These are phyloP conservation scores for Psilocybe azurescens DNA, from an alignment of 768 basidiomycete genomes.

Conservation along the genomic window DNA sequence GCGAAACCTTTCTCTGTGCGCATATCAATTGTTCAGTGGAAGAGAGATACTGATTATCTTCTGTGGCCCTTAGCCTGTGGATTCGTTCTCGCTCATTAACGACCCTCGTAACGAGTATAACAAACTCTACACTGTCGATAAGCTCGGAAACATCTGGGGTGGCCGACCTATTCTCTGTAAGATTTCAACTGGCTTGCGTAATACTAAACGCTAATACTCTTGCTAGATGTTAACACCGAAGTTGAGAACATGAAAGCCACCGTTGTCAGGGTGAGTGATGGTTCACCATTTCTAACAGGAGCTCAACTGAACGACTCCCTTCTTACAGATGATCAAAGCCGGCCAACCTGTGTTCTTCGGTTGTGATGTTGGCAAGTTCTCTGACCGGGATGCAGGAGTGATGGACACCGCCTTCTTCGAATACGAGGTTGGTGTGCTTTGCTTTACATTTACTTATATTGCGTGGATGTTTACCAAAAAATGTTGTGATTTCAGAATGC, in stretches of 20 bases:
- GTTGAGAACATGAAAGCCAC: conserved; percentile 81
- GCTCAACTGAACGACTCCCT: neutral
- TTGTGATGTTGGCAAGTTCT: conserved; percentile 93
- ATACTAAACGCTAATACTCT: neutral
- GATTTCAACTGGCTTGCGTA: conserved; percentile 29
- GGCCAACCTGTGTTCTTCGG: conserved; percentile 95
- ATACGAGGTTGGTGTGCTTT: conserved; percentile 61
- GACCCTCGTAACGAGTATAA: conserved; percentile 89
- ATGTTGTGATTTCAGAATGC: conserved; percentile 57
- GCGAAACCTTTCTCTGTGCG: conserved; percentile 60
- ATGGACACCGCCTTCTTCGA: conserved; percentile 88
- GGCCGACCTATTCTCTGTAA: conserved; percentile 84
- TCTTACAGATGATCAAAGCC: conserved; percentile 71
- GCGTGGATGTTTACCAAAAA: neutral
- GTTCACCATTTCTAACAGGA: neutral
- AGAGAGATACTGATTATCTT: conserved; percentile 5
- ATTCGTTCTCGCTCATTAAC: conserved; percentile 92
- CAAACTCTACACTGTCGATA: conserved; percentile 89
- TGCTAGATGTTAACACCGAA: conserved; percentile 86
- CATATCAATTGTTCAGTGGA: conserved; percentile 12
- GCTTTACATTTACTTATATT: neutral
- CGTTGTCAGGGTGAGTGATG: conserved; percentile 64
- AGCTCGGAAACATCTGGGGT: conserved; percentile 92
- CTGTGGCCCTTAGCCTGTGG: conserved; percentile 50
- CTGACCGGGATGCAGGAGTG: conserved; percentile 71